A percentile compares a stretch with the other conserved stretches of the same genome.
Conservation (phyloP, 2,329 filamentous ascomycete genomes). For the Aspergillus sclerotialis region DNA sequence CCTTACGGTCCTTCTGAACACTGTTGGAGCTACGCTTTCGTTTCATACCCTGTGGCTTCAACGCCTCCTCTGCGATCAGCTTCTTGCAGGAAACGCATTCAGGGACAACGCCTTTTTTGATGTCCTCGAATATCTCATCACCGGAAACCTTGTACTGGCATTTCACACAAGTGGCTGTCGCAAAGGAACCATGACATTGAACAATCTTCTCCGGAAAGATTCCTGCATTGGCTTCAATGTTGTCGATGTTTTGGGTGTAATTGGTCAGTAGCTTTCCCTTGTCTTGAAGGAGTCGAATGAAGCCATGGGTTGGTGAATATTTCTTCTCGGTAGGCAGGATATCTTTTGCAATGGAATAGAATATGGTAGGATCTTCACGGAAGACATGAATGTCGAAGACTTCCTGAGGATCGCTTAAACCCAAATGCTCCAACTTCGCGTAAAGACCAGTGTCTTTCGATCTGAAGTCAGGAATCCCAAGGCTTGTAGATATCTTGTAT, state of each 20-base stretch:
- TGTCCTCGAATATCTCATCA: conserved; percentile 70
- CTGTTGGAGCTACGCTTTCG: conserved; percentile 47
- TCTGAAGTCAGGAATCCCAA: conserved; percentile 95
- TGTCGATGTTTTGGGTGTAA: conserved; percentile 98
- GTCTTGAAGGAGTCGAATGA: conserved; percentile 82
- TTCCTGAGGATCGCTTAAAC: conserved; percentile 78
- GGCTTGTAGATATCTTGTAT: conserved; percentile 73
- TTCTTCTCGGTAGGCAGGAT: conserved; percentile 74
- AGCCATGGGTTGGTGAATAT: conserved; percentile 87
- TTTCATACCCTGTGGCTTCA: conserved; percentile 43
- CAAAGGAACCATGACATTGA: conserved; percentile 95
- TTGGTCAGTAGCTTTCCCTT: conserved; percentile 88
- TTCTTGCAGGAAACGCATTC: conserved; percentile 66
- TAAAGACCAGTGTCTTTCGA: conserved; percentile 91
- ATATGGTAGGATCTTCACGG: conserved; percentile 75
- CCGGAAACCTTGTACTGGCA: conserved; percentile 70
- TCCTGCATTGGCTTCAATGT: conserved; percentile 81
- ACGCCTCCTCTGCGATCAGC: conserved; percentile 37
- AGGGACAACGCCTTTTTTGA: conserved; percentile 69
- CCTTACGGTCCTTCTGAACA: conserved; percentile 46
- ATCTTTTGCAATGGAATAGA: conserved; percentile 86
- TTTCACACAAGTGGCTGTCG: conserved; percentile 79
- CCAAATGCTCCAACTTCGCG: conserved; percentile 71
- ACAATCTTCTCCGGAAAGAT: conserved; percentile 75
- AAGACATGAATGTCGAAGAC: conserved; percentile 91